Conservation (phyloP, 2,329 filamentous ascomycete species). For the Didymella keratinophila region DNA sequence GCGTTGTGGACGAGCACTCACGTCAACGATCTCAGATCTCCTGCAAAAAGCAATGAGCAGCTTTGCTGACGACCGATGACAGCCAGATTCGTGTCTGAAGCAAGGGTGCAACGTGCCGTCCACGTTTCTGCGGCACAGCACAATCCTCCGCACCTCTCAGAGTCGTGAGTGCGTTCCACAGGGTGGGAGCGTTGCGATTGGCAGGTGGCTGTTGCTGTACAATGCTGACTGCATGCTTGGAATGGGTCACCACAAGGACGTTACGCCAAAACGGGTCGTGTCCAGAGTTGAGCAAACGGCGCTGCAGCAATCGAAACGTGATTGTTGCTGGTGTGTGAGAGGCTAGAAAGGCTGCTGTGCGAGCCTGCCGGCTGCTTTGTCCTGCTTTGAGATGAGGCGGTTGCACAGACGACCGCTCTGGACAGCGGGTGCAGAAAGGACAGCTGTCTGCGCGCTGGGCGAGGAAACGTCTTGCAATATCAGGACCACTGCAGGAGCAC, state of each 20-base stretch:
- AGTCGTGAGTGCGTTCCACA: conserved; percentile 30
- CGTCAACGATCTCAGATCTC: conserved; percentile 4
- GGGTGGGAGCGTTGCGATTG: conserved; percentile 33
- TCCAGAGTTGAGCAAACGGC: conserved; percentile 40
- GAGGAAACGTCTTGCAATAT: conserved; percentile 11
- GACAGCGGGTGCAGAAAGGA: conserved; percentile 29
- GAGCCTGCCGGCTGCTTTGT: conserved; percentile 1
- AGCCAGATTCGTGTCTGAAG: conserved; percentile 22
- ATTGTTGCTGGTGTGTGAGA: conserved; percentile 27
- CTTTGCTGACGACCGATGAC: conserved; percentile 25
- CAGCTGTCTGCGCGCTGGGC: conserved; percentile 24
- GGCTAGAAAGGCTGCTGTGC: conserved; percentile 21
- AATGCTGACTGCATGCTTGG: conserved; percentile 26
- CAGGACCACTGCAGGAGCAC: conserved; percentile 14
- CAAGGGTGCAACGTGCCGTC: conserved; percentile 49
- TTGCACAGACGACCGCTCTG: conserved; percentile 27
- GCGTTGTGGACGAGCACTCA: conserved; percentile 3
- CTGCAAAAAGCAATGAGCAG: conserved; percentile 8
- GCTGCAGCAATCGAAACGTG: conserved; percentile 39
- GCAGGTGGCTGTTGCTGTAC: conserved; percentile 24
- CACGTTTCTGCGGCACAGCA: conserved; percentile 43
- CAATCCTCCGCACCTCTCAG: conserved; percentile 43
- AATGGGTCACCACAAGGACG: conserved; percentile 28
- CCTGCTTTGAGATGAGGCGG: conserved; percentile 9
- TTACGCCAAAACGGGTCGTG: conserved; percentile 43